A percentile compares a stretch with the other conserved stretches of the same genome.
These are phyloP conservation scores for Ganoderma resinaceum DNA, from an alignment of 1,284 basidiomycete species.

Conservation along the genomic window DNA sequence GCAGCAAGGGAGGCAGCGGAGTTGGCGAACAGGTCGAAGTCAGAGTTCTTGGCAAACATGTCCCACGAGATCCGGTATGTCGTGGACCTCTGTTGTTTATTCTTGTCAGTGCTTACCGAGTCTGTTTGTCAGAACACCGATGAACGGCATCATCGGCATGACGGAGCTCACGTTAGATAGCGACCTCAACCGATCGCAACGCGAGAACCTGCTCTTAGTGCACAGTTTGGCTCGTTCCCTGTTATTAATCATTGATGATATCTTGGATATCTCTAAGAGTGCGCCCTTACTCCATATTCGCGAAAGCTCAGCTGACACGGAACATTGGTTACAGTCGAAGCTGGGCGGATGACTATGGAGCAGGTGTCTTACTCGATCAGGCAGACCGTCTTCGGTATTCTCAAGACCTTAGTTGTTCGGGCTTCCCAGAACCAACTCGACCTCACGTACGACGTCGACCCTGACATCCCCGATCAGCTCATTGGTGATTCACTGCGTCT, in stretches of 20 bases:
- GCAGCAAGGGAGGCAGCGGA: constrained; percentile 98
- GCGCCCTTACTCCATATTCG: constrained; percentile 41
- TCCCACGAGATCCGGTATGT: constrained; percentile 92
- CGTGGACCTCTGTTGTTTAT: not conserved
- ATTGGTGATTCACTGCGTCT: constrained; percentile 96
- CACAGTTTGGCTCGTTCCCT: constrained; percentile 94
- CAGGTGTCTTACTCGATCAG: constrained; percentile 98
- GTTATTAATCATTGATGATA: constrained; percentile 97
- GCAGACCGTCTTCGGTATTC: constrained; percentile 95
- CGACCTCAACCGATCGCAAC: constrained; percentile 86
- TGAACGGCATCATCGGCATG: constrained; percentile 99
- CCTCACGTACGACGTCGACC: constrained; percentile 96
- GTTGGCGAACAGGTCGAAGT: constrained; percentile 95
- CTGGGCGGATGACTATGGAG: constrained; percentile 99
- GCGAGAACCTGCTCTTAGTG: constrained; percentile 96
- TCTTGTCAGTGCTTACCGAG: constrained; percentile 1
- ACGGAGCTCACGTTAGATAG: constrained; percentile 97
- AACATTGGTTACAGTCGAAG: constrained; percentile 75
- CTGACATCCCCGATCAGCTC: constrained; percentile 95
- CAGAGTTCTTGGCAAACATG: constrained; percentile 98
- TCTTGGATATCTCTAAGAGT: constrained; percentile 99
- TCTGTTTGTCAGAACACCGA: constrained; percentile 75
- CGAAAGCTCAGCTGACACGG: constrained; percentile 13
- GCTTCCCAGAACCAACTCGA: constrained; percentile 98
- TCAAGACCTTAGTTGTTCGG: constrained; percentile 98